These are phyloP conservation scores for Spongispora temasekensis DNA, from an alignment of 1,284 basidiomycete genomes.

Conservation along the genomic window DNA sequence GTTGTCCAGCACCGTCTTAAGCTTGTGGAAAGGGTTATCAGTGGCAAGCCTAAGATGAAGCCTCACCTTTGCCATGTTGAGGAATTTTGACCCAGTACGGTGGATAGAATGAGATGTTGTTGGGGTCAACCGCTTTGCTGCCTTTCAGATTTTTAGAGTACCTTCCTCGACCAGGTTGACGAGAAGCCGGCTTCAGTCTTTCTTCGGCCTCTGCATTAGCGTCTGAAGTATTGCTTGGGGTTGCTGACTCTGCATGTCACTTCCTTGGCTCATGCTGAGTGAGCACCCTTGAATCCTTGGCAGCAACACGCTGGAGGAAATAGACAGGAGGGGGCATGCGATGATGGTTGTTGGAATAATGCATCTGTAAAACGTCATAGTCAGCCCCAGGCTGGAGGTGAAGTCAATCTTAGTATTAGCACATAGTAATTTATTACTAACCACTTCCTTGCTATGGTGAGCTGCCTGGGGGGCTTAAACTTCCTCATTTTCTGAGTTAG, in stretches of 20 bases:
- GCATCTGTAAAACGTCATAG: background rate
- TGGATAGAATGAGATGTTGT: background rate
- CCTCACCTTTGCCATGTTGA: background rate
- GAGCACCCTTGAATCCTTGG: background rate
- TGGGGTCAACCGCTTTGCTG: background rate
- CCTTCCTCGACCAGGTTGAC: background rate
- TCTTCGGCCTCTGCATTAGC: background rate
- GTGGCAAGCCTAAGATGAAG: background rate
- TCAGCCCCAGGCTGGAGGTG: background rate
- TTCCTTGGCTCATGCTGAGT: background rate
- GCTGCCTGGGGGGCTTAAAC: background rate
- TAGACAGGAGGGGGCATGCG: background rate
- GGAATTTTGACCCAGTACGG: background rate
- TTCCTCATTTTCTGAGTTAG: background rate
- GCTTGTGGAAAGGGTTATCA: background rate
- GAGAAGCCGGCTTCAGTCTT: background rate
- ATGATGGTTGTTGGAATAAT: background rate
- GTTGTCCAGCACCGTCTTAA: background rate
- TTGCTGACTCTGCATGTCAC: background rate
- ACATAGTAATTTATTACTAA: background rate
- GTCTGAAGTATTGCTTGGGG: background rate
- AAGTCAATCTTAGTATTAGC: background rate
- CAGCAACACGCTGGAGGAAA: background rate
- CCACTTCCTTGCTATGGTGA: background rate
- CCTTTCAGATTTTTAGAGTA: background rate